These are phyloP conservation scores for Ehretia macrophylla DNA, from an alignment of 257 asterid genomes.

Conservation along the genomic window DNA sequence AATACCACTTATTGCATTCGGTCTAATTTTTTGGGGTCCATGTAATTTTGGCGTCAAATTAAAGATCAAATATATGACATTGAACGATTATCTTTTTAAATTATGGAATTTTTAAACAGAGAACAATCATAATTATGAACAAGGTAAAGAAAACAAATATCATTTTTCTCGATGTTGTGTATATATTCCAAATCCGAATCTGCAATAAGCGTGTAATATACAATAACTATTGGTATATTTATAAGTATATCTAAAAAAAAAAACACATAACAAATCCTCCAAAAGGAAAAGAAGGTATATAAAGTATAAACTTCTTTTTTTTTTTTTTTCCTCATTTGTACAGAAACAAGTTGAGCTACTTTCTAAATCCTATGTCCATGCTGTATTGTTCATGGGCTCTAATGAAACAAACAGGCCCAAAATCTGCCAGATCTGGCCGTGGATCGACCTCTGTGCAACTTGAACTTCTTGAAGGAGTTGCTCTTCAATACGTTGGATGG, in stretches of 20 bases:
- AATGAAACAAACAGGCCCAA: not conserved
- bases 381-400: not conserved
- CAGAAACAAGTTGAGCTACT: slow-evolving; percentile 18
- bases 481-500: too few species aligned
- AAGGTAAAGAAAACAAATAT: too few species aligned
- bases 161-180: not conserved
- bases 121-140: too few species aligned
- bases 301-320: not conserved
- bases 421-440: not conserved
- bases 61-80: too few species aligned
- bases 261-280: not conserved
- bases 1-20: too few species aligned
- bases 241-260: not conserved
- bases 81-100: too few species aligned
- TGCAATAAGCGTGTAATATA: too few species aligned
- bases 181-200: not conserved
- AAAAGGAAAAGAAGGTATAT: not conserved
- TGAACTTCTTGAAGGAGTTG: not conserved
- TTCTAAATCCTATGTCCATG: not conserved
- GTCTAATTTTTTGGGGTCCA: too few species aligned
- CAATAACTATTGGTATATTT: not conserved
- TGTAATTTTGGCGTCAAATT: too few species aligned
- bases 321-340: slow-evolving; percentile 14
- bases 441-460: too few species aligned
- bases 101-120: too few species aligned